Conservation (phyloP, 495 filamentous ascomycete genomes). For the Terfezia claveryi region DNA sequence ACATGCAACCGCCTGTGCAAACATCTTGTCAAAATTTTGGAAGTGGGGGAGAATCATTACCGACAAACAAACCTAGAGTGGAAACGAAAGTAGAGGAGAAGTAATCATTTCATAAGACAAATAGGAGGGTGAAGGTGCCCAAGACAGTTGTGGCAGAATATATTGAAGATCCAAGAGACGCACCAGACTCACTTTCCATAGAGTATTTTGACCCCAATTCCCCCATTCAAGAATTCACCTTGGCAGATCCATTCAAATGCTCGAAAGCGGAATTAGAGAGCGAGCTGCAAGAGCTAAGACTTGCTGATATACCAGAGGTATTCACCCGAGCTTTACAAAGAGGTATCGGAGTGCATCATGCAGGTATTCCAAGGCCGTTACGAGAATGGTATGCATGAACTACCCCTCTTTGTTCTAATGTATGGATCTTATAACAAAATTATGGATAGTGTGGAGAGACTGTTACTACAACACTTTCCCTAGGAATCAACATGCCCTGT, state of each 20-base stretch:
- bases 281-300: slow-evolving; percentile 25
- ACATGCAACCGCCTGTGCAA: slow-evolving; percentile 36
- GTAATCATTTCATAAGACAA: slow-evolving; percentile 28
- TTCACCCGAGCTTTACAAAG: slow-evolving; percentile 35
- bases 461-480: slow-evolving; percentile 58
- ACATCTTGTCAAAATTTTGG: slow-evolving; percentile 28
- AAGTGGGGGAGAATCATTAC: slow-evolving; percentile 31
- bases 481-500: slow-evolving; percentile 74
- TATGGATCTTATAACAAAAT: slow-evolving; percentile 5
- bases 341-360: slow-evolving; percentile 55
- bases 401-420: background rate
- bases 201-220: slow-evolving; percentile 41
- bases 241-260: slow-evolving; percentile 38
- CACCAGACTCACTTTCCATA: slow-evolving; percentile 29
- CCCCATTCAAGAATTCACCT: slow-evolving; percentile 38
- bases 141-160: slow-evolving; percentile 11
- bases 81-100: slow-evolving; percentile 32
- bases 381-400: slow-evolving; percentile 30
- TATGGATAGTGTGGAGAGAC: slow-evolving; percentile 34
- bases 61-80: slow-evolving; percentile 33
- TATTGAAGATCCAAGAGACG: slow-evolving; percentile 25
- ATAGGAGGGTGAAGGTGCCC: slow-evolving; percentile 21
- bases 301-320: slow-evolving; percentile 24
- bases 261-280: slow-evolving; percentile 29
- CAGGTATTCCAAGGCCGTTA: slow-evolving; percentile 56